Evolutionary conservation across 2,329 filamentous ascomycete species (phyloP), one percentile per base, ranked within the genome.

Genomic region (Anisogramma anomala): DNA sequence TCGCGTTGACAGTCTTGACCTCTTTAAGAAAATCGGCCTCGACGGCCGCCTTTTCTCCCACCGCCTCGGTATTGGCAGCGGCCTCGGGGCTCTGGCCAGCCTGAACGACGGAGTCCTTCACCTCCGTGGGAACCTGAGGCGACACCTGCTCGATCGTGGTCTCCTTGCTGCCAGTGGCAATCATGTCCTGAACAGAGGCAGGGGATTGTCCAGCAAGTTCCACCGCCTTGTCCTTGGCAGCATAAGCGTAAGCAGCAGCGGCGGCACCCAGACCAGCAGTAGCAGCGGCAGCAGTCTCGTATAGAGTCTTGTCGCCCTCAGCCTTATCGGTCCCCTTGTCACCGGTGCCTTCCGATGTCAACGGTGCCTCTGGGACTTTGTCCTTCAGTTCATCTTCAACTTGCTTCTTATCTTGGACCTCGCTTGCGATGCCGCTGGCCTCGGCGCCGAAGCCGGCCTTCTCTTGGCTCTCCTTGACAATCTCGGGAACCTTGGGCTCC

Each of bases 1-100:
- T 53, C 0, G 55, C 50, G 49, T 65, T 53, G 39, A 56, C 55
- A 39, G 61, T 56, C 58, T 71, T 67, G 47, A 79, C 69, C 58
- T 82, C 74, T 49, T 75, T 69, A 34, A 87, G 66, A 6, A 93
- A 68, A 63, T 94, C 82, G 19, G 74, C 60, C 65, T 93, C 85
- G 4, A 87, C 69, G 9, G 67, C 70, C 58, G 74, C 76, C 73
- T 91, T 91, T 52, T 88, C 83, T 48, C 72, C 64, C 6, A 91
- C 82, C 14, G 79, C 82, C 41, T 70, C 69, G 2, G 75, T 66
- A 59, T 78, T 81, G 41, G 73, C 72, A 26, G 82, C 74, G 25
- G 84, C 84, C 61, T 91, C 85, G 7, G 84, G 80, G 46, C 66
- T 68, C 53, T 69, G 59, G 41, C 75, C 72, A 17, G 82, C 71